Conservation (phyloP, 352 stramenopile genomes). For the Blastocystis sp. region DNA sequence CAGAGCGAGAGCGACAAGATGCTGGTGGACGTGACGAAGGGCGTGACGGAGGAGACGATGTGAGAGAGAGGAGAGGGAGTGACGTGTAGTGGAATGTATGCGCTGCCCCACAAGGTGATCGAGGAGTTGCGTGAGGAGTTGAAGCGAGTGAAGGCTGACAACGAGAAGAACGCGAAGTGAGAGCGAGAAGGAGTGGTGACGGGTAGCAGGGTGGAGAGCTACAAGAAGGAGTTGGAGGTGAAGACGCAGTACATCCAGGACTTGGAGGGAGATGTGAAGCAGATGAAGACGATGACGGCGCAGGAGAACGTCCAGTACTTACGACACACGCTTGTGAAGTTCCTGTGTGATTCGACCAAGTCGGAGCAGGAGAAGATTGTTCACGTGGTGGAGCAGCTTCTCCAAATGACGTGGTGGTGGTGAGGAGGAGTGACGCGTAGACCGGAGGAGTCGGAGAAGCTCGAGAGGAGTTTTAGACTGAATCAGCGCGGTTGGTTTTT, state of each 20-base stretch:
- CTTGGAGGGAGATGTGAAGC: slow-evolving; percentile 63
- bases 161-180: slow-evolving; percentile 37
- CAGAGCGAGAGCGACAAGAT: slow-evolving; percentile 48
- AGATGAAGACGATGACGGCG: slow-evolving; percentile 41
- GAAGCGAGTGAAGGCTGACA: background rate
- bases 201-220: slow-evolving; percentile 15
- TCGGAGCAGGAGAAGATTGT: slow-evolving; percentile 58
- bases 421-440: slow-evolving; percentile 5
- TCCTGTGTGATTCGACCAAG: slow-evolving; percentile 44
- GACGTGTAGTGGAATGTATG: slow-evolving; percentile 62
- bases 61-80: background rate
- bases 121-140: slow-evolving; percentile 45
- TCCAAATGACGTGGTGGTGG: slow-evolving; percentile 31
- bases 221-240: slow-evolving; percentile 38
- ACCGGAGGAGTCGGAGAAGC: slow-evolving; percentile 17
- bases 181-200: background rate
- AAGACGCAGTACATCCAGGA: slow-evolving; percentile 63
- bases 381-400: slow-evolving; percentile 52
- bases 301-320: slow-evolving; percentile 68
- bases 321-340: slow-evolving; percentile 71
- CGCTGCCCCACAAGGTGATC: slow-evolving; percentile 57
- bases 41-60: slow-evolving; percentile 34
- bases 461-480: slow-evolving; percentile 54
- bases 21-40: slow-evolving; percentile 9
- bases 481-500: slow-evolving; percentile 58